Base-by-base conservation (phyloP, 371 early-diverging fungal species). In the Mortierella sp. region DNA sequence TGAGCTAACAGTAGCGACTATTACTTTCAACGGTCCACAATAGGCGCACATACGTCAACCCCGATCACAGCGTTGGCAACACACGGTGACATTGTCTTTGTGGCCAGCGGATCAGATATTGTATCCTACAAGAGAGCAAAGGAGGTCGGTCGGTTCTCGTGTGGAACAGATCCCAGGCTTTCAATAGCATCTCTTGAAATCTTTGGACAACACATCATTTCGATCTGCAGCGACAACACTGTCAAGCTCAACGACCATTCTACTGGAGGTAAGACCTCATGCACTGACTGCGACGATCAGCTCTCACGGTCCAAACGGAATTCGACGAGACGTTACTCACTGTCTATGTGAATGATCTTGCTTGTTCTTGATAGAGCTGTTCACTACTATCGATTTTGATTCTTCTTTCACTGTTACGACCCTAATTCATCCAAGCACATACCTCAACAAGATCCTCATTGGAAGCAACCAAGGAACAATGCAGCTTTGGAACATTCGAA, bases 391-490 rank as follows among this genome's bases (percentile, higher is more conserved):
- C 41, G 86, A 90, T 53, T 95, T 97, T 79, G 91, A 86, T 57
- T 80, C 83, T 10, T 70, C 80, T 6, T 97, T 97, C 79, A 85
- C 85, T 24, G 85, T 90, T 2, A 89, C 93, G 4, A 63, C 86
- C 0, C 80, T 96, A 43, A 79, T 96, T 39, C 99, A 98, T 65
- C 99, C 98, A 31, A 91, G 89, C 82, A 96, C 98, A 0, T 98
- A 97, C 81, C 81, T 98, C 43, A 97, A 98, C 87, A 98, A 98
- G 79, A 81, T 98, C 6, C 82, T 98, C 17, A 79, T 97, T 16
- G 95, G 88, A 24, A 92, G 94, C 67, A 86, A 85, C 13, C 91
- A 97, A 67, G 98, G 97, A 29, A 73, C 84, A 0, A 86, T 97
- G 90, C 93, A 94, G 81, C 83, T 98, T 51, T 97, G 96, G 95